These are phyloP conservation scores for Alternaria gaisen DNA, from an alignment of 2,329 filamentous ascomycete species.

Conservation along the genomic window DNA sequence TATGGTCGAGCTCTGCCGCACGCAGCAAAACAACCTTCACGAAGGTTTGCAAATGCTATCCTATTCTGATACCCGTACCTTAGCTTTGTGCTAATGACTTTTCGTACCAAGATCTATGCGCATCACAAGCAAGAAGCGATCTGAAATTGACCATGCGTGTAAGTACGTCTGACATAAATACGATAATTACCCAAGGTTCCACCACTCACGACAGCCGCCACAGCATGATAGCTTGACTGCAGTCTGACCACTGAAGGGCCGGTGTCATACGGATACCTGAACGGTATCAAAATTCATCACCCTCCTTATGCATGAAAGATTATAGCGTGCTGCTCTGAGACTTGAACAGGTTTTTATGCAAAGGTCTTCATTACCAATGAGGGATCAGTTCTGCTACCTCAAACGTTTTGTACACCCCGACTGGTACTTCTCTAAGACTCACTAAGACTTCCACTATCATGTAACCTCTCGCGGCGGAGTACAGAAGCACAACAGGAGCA, in stretches of 20 bases:
- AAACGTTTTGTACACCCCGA: background rate
- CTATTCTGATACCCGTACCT: background rate
- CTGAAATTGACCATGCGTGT: fast-evolving
- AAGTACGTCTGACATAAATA: fast-evolving
- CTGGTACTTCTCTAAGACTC: background rate
- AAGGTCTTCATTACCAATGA: background rate
- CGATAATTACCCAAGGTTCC: no score
- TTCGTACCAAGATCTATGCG: no score
- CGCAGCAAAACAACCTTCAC: background rate
- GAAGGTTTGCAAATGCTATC: background rate
- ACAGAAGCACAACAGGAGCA: no score
- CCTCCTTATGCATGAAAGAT: no score
- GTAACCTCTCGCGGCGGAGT: background rate
- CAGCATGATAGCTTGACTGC: no score
- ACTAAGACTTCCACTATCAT: background rate
- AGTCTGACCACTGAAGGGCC: no score
- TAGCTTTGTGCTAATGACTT: background rate
- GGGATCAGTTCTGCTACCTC: background rate
- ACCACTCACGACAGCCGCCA: no score
- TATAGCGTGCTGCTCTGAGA: background rate
- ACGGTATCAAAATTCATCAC: no score
- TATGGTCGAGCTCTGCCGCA: background rate
- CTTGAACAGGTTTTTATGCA: background rate
- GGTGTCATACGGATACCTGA: no score
- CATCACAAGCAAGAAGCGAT: no score